These are phyloP conservation scores for Senna tora DNA, from an alignment of 306 rosid species.

Conservation along the genomic window DNA sequence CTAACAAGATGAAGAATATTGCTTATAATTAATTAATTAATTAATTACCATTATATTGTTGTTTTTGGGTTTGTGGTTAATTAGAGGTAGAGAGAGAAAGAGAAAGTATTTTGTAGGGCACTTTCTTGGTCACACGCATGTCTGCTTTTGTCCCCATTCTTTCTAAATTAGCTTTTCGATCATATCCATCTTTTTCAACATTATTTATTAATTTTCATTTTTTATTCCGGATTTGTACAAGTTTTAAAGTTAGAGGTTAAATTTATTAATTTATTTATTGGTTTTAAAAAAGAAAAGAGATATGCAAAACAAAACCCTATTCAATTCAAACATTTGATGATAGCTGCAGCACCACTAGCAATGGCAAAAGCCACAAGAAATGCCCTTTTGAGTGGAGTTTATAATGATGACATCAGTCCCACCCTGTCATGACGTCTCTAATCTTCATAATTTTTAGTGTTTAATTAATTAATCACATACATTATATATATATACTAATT, in stretches of 20 bases:
- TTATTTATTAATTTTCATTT: neutral
- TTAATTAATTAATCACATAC: neutral
- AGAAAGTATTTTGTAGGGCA: conserved; percentile 43
- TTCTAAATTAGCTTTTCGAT: conserved; percentile 39
- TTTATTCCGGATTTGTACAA: neutral
- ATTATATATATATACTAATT: too few relatives aligned
- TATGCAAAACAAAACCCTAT: conserved; percentile 53
- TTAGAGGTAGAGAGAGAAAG: neutral
- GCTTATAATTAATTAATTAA: too few relatives aligned
- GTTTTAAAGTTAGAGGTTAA: neutral
- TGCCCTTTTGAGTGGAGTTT: conserved; percentile 53
- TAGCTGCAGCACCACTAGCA: conserved; percentile 68
- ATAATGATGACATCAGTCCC: conserved; percentile 91
- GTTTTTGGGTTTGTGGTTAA: conserved; percentile 5
- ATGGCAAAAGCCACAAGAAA: conserved; percentile 48
- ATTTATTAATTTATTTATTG: conserved; percentile 3
- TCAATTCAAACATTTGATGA: conserved; percentile 96
- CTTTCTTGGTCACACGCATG: conserved; percentile 90
- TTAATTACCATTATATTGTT: too few relatives aligned
- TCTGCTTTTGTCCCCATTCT: conserved; percentile 69
- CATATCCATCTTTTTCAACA: conserved; percentile 24
- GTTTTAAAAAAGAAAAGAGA: neutral
- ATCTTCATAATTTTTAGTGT: conserved; percentile 9
- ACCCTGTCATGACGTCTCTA: conserved; percentile 85
- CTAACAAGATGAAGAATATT: too few relatives aligned